Base-by-base conservation (phyloP, 1,284 basidiomycete genomes). In the Rhodotorula sp. region DNA sequence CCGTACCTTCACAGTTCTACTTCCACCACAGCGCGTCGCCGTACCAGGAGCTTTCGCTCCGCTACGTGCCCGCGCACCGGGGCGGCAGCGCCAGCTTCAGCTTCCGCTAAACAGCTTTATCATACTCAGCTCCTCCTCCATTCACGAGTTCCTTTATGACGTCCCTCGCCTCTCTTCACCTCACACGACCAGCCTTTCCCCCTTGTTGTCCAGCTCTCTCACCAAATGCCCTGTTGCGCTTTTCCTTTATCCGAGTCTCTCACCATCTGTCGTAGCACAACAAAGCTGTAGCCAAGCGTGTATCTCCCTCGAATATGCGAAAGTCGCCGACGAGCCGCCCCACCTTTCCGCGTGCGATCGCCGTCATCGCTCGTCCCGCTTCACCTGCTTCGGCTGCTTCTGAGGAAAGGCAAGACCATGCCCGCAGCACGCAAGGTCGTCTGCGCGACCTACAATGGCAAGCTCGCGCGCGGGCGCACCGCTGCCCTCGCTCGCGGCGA, bases 361-460 rank as follows among this genome's bases (percentile, higher is more conserved):
- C 25, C 53, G 25, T 54, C 53, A 54, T 54, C 53, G 34, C 27
- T 49, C 16, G 27, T 23, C 48, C 21, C 21, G 21, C 21, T 23
- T 13, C 34, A 17, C 21, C 41, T 27, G n/a, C 3, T 12, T 34
- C 27, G 13, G 17, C 25, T 4, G 13, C 27, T 27, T 46, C 44
- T 16, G 7, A 4, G 8, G 7, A 14, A 14, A 25, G 9, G 16
- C 17, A 1, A 7, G 45, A 12, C 44, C 25, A 60, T 42, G 56
- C n/a, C 56, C 7, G 34, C 2, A 34, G 25, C 46, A 48, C 45
- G 58, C 16, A 34, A 10, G 16, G 75, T 82, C 42, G 81, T 81
- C 66, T 75, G 80, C 57, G 79, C 76, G 60, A 79, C 81, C 14
- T 82, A 76, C 79, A 82, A 82, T 58, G 79, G 77, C 55, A 79